Base-by-base conservation (phyloP, 148 eudicot species). In the Limonium bicolor region DNA sequence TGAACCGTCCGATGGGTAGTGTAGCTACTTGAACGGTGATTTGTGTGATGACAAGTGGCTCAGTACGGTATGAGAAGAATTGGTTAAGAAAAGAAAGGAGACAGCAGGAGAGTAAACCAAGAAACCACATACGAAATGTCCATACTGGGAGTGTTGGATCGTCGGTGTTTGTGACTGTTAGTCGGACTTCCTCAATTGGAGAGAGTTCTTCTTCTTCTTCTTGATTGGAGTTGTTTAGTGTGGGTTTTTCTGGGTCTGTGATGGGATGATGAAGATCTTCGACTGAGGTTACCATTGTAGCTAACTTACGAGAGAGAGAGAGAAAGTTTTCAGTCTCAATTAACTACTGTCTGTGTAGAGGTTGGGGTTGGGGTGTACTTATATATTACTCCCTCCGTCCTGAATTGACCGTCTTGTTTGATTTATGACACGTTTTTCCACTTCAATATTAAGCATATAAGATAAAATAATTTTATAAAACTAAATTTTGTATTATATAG, bases 41-140 rank as follows among this genome's bases (percentile, higher is more conserved):
- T 56, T 79, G 94, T 30, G 94, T 76, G 17, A 87, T 72, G 50
- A 80, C 36, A 1, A 83, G 80, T 5, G 94, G 96, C 31, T 87
- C 94, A 1, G 80, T 83, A 2, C 94, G 48, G 64, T 87, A 87
- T 0, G 94, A 64, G 40, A 87, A 87, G 64, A 87, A 87, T 8
- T 87, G 96, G 77, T 83, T 80, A 26, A 83, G 76, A 42, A 83
- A 87, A 0, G 96, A 80, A 27, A 87, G 80, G 2, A 87, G 43
- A 8, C 27, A 64, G 58, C 96, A 87, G 3, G 96, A 79, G 2
- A 79, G 3, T 20, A 83, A 22, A 27, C 94, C 96, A 53, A 87
- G 37, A 53, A 74, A 65, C 96, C 96, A 87, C 96, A 87, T 83
- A 36, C 94, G 77, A 47, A 87, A 87, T 46, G 94, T 87, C 90